These are phyloP conservation scores for Buxus sempervirens DNA, from an alignment of 164 flowering plant species.

Conservation along the genomic window DNA sequence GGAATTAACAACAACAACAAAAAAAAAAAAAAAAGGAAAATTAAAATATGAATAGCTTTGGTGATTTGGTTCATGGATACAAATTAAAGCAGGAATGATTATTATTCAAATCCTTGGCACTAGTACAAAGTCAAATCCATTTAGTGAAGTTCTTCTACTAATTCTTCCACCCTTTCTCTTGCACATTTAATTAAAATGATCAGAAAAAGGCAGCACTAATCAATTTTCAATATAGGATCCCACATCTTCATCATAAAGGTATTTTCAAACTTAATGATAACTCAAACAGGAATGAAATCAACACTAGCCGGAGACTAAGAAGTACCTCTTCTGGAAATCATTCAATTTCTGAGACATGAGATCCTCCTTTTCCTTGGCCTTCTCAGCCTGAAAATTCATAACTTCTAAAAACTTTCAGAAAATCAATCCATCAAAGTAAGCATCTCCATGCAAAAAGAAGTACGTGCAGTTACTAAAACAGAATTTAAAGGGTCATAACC, in stretches of 20 bases:
- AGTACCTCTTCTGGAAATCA: conserved; percentile 54
- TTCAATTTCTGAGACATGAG: conserved; percentile 40
- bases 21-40: too few species aligned
- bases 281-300: not conserved
- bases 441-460: not conserved
- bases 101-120: not conserved
- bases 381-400: conserved; percentile 72
- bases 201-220: too few species aligned
- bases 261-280: not conserved
- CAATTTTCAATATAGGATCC: not conserved
- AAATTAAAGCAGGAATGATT: not conserved
- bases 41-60: too few species aligned
- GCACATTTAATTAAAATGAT: not conserved
- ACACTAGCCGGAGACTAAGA: not conserved
- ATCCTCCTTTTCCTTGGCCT: conserved; percentile 87
- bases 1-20: too few species aligned
- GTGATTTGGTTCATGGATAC: not conserved
- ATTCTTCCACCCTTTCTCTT: not conserved
- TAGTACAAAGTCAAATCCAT: not conserved
- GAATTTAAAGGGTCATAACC: conserved; percentile 37
- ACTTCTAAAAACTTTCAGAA: conserved; percentile 6
- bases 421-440: not conserved
- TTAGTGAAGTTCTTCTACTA: not conserved
- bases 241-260: not conserved
- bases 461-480: not conserved